Base-by-base conservation (phyloP, 108 stramenopile genomes). In the Nitzschia putrida region DNA sequence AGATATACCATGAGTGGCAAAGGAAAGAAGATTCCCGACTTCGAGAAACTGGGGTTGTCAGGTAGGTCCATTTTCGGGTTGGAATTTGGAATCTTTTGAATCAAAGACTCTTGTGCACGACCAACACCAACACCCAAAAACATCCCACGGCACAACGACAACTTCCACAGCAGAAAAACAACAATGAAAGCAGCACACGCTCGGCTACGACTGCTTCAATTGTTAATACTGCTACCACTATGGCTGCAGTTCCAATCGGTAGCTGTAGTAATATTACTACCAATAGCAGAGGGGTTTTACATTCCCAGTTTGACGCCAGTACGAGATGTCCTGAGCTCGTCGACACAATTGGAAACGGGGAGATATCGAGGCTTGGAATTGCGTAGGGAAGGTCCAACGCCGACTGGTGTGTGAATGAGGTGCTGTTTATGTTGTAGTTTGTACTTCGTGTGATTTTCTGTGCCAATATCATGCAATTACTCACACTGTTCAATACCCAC, bases 351-450 rank as follows among this genome's bases (percentile, higher is more conserved):
- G 25, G 29, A 66, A 37, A 66, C 53, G 65, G 83, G 76, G 18
- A 79, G 80, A 52, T 84, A 73, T 52, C 71, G 84, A 25, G 89
- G 89, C 20, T 57, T 90, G 53, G 89, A 90, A 73, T 44, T 53
- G 21, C 60, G 73, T 10, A 58, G 59, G 50, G 89, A 90, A 61
- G 79, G 86, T n/a, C 82, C 89, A 8, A 90, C 89, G 11, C 89
- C 89, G 16, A 68, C 74, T 42, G 80, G 88, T 89, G 57, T 50
- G 86, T 77, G n/a, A 41, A 47, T 34, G 29, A 34, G 1, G 1
- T 26, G 69, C 66, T 38, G 55, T 63, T 65, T 29, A n/a, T n/a
- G n/a, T n/a, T n/a, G n/a, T n/a, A n/a, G n/a, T n/a, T n/a, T n/a
- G n/a, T n/a, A n/a, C n/a, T n/a, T n/a, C n/a, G n/a, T n/a, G n/a